Conservation (phyloP, 768 basidiomycete species). For the Tremella yokohamensis region DNA sequence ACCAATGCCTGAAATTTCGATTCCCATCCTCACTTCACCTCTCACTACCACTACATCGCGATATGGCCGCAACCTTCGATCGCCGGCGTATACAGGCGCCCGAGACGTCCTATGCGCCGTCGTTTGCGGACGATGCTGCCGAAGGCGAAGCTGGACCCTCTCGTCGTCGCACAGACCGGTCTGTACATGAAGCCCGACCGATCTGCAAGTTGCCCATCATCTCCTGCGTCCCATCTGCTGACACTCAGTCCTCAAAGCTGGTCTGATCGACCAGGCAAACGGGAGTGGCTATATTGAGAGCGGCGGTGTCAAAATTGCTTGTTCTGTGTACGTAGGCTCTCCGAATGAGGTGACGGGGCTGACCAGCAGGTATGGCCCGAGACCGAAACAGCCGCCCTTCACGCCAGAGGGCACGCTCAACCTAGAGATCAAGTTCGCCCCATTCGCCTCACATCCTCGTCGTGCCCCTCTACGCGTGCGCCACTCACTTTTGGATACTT, state of each 20-base stretch:
- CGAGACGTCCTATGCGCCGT: slow-evolving; percentile 70
- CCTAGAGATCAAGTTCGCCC: slow-evolving; percentile 94
- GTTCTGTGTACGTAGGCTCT: slow-evolving; percentile 72
- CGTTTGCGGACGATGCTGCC: slow-evolving; percentile 52
- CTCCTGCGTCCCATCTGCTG: slow-evolving; percentile 17
- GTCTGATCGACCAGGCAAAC: slow-evolving; percentile 86
- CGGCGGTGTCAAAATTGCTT: slow-evolving; percentile 85
- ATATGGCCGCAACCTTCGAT: slow-evolving; percentile 57
- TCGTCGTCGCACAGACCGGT: slow-evolving; percentile 54
- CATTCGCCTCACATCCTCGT: slow-evolving; percentile 76
- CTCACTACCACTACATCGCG: slow-evolving; percentile 3
- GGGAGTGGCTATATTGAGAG: slow-evolving; percentile 97
- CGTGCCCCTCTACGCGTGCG: slow-evolving; percentile 81
- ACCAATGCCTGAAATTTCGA: not conserved
- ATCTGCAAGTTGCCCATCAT: slow-evolving; percentile 63
- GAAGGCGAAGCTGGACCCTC: slow-evolving; percentile 25
- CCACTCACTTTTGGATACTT: too few species aligned
- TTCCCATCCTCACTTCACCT: slow-evolving; percentile 6
- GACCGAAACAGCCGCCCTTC: slow-evolving; percentile 53
- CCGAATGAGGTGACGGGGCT: not conserved
- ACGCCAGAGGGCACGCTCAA: slow-evolving; percentile 75
- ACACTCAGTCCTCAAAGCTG: slow-evolving; percentile 73
- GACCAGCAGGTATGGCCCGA: slow-evolving; percentile 61
- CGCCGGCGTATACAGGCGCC: slow-evolving; percentile 86
- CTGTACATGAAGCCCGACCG: slow-evolving; percentile 67